Base-by-base conservation (phyloP, 805 yeast genomes). In the Starmerella scarabaei region DNA sequence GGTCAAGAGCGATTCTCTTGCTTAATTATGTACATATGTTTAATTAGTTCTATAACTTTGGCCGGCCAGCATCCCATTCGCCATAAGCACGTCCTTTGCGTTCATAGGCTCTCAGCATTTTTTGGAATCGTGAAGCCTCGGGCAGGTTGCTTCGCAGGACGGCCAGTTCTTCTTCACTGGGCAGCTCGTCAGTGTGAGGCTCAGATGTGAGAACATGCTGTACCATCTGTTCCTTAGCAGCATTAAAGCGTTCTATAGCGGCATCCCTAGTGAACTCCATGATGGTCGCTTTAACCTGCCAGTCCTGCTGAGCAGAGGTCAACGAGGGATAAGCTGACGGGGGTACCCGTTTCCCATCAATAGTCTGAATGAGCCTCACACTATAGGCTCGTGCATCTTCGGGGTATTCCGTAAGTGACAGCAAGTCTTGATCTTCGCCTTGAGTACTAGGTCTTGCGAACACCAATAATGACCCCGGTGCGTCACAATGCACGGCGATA, bases 231-330 rank as follows among this genome's bases (percentile, higher is more conserved):
- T 56, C n/a, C 49, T 42, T 27, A 55, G 45, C 37, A 52, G 56
- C 6, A 40, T 38, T 3, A 38, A 35, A 45, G 57, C 61, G 17
- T 44, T 37, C 4, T 32, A 36, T 14, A 38, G 35, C 32, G 5
- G 37, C 40, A 8, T 23, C 30, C 1, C 17, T 19, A 3, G 20
- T 16, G 21, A 48, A 24, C 24, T 29, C 41, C 28, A 14, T 45
- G 14, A 67, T 48, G 4, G 45, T 51, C 15, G 59, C 55, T 3
- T 43, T 42, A 1, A 61, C 57, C 5, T 43, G 50, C 72, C 73
- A 68, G 8, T 48, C 43, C n/a, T 49, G 55, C 4, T 36, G 31
- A 12, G 19, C n/a, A 45, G 53, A 44, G 42, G 54, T 28, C 26
- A 41, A 30, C 48, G 55, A 41, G 39, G 61, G 53, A 52, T 55